A percentile compares a stretch with the other conserved stretches of the same genome.
These are phyloP conservation scores for Chernovozyma aurita DNA, from an alignment of 1,139 yeast genomes.

Conservation along the genomic window DNA sequence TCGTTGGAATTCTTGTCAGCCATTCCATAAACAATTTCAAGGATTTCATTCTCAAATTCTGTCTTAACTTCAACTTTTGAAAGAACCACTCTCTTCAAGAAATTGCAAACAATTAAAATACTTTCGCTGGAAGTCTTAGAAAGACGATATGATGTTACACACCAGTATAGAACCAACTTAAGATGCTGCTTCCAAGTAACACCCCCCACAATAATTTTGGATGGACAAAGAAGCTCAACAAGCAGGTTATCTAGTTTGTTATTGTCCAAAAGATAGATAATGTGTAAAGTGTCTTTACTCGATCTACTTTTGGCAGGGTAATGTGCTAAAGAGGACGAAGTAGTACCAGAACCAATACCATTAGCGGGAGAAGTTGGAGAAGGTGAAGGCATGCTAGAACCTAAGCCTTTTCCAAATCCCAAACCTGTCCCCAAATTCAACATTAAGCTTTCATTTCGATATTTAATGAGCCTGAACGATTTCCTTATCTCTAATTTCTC, in stretches of 20 bases:
- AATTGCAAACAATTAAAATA: conserved; percentile 36
- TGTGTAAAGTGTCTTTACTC: conserved; percentile 28
- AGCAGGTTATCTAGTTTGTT: conserved; percentile 28
- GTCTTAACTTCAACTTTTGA: conserved; percentile 26
- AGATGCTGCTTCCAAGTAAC: conserved; percentile 39
- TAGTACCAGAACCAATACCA: not conserved
- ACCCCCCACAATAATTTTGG: not conserved
- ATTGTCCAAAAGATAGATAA: conserved; percentile 32
- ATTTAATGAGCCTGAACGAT: conserved; percentile 58
- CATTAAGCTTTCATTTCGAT: conserved; percentile 69
- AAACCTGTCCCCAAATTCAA: conserved; percentile 17
- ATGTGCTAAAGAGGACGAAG: not conserved
- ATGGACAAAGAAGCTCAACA: conserved; percentile 27
- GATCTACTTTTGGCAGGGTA: conserved; percentile 14
- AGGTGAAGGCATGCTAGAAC: too few relatives aligned
- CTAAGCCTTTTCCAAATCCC: too few relatives aligned
- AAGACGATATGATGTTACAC: conserved; percentile 38
- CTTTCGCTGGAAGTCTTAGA: conserved; percentile 25
- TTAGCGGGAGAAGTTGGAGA: not conserved
- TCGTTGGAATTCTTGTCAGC: conserved; percentile 26
- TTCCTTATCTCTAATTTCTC: conserved; percentile 37
- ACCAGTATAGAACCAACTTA: conserved; percentile 43
- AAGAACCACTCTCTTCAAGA: conserved; percentile 29
- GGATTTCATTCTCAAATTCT: conserved; percentile 46
- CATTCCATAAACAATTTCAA: conserved; percentile 46